These are phyloP conservation scores for Achaetomium macrosporum DNA, from an alignment of 2,329 filamentous ascomycete species.

Conservation along the genomic window DNA sequence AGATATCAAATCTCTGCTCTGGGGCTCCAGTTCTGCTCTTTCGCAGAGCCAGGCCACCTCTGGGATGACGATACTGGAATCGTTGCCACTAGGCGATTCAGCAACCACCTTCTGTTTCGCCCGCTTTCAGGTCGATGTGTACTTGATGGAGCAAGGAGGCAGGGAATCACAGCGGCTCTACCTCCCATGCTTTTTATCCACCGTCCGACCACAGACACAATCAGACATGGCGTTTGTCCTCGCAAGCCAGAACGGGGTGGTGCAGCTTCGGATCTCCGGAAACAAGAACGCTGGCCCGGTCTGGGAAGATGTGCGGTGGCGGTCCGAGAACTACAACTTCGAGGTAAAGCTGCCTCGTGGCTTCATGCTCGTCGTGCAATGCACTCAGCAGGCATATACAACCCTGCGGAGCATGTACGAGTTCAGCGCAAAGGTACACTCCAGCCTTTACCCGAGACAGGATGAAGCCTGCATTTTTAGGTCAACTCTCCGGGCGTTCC, in stretches of 20 bases:
- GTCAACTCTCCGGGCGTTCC: conserved; percentile 64
- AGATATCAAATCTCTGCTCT: conserved; percentile 65
- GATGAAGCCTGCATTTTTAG: conserved; percentile 68
- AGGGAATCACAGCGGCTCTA: conserved; percentile 60
- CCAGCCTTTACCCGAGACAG: conserved; percentile 59
- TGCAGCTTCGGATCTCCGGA: conserved; percentile 68
- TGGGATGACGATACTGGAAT: conserved; percentile 54
- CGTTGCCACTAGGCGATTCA: conserved; percentile 73
- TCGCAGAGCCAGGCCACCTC: conserved; percentile 41
- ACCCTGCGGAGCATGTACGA: conserved; percentile 79
- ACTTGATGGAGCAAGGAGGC: conserved; percentile 68
- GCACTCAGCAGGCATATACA: conserved; percentile 71
- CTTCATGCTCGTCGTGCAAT: conserved; percentile 65
- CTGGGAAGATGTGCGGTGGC: conserved; percentile 82
- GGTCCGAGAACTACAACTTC: conserved; percentile 58
- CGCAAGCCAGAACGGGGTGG: conserved; percentile 70
- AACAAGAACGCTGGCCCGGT: conserved; percentile 62
- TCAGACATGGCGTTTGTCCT: conserved; percentile 67
- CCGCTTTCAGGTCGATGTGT: conserved; percentile 67
- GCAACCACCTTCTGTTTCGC: conserved; percentile 70
- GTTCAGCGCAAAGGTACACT: conserved; percentile 71
- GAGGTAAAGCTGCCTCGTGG: conserved; percentile 68
- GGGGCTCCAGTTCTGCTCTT: conserved; percentile 51
- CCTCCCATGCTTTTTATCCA: conserved; percentile 69
- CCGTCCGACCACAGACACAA: conserved; percentile 64